Conservation (phyloP, 2,329 filamentous ascomycete genomes). For the Chaetomiaceae sp. region DNA sequence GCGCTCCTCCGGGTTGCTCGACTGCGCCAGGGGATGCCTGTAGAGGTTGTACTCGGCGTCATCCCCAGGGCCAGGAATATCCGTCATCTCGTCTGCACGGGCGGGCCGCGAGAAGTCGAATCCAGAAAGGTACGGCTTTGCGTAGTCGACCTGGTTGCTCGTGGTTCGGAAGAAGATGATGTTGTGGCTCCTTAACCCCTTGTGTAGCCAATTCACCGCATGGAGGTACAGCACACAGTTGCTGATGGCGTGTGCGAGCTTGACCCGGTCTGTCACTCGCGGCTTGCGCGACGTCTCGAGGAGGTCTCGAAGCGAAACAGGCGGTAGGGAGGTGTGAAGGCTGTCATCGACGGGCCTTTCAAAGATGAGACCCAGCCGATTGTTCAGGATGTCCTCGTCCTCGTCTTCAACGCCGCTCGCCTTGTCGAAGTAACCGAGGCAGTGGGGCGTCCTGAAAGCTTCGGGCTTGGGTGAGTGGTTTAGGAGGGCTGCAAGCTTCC, state of each 20-base stretch:
- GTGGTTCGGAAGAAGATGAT: slow-evolving; percentile 42
- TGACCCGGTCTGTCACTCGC: slow-evolving; percentile 47
- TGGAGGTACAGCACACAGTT: slow-evolving; percentile 51
- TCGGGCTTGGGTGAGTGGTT: slow-evolving; percentile 45
- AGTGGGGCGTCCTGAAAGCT: slow-evolving; percentile 47
- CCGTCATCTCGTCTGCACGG: slow-evolving; percentile 33
- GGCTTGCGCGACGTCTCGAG: slow-evolving; percentile 40
- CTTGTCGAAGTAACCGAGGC: slow-evolving; percentile 48
- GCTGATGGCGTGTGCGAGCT: slow-evolving; percentile 47
- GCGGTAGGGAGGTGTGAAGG: slow-evolving; percentile 35
- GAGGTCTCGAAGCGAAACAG: slow-evolving; percentile 46
- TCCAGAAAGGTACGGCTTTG: slow-evolving; percentile 36
- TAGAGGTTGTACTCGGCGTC: slow-evolving; percentile 38
- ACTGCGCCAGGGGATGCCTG: slow-evolving; percentile 40
- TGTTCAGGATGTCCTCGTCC: slow-evolving; percentile 40
- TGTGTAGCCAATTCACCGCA: slow-evolving; percentile 50
- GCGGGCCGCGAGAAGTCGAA: slow-evolving; percentile 40
- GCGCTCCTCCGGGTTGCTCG: slow-evolving; percentile 36
- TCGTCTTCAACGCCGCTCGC: slow-evolving; percentile 29
- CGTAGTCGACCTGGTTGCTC: slow-evolving; percentile 29
- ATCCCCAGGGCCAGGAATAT: slow-evolving; percentile 40
- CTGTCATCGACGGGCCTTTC: slow-evolving; percentile 41
- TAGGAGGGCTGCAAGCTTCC: slow-evolving; percentile 45
- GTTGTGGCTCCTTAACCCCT: slow-evolving; percentile 38
- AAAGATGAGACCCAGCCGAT: slow-evolving; percentile 51